Base-by-base conservation (phyloP, 345 rosid genomes). In the Hevea brasiliensis region DNA sequence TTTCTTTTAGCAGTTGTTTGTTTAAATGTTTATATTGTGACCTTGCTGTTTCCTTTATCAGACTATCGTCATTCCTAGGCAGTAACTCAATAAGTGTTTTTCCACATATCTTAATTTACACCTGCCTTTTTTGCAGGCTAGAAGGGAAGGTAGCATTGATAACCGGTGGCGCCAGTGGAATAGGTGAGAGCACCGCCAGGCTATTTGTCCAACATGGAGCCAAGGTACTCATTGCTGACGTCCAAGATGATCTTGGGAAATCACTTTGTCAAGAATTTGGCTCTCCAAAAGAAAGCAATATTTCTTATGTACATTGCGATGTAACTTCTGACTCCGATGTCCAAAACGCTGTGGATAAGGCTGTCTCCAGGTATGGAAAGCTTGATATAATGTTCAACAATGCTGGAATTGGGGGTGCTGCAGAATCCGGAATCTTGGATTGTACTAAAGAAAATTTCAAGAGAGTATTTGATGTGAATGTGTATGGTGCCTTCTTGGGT, bases 381-480 rank as follows among this genome's bases (percentile, higher is more conserved):
- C 84, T 83, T 9, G 84, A 77, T 32, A 71, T 78, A 44, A 74
- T 84, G 77, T 71, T 55, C 67, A 78, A 62, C 72, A 81, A 78
- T 35, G 82, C 82, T 2, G 80, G 80, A 47, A 76, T 63, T 17
- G 0, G n/a, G 2, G 75, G 21, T 32, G 37, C 2, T 4, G 37
- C 3, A 32, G 8, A 68, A 65, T 6, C 13, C 0, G 35, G 54
- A 40, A 63, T 63, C 20, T 4, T 40, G 13, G 45, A 8, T 32
- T 32, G 37, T 0, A 24, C 12, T 4, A 21, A 40, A 3, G 76
- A 67, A 3, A 61, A 67, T 2, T 67, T 44, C 60, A 71, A 68
- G 48, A 70, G 11, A 27, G 77, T 70, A 1, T 41, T 80, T 21
- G 72, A 66, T 8, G 77, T 75, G 3, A 72, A 80, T n/a, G 54